Evolutionary conservation across 352 stramenopile species (phyloP).

Genomic region (Pseudoperonospora humuli): DNA sequence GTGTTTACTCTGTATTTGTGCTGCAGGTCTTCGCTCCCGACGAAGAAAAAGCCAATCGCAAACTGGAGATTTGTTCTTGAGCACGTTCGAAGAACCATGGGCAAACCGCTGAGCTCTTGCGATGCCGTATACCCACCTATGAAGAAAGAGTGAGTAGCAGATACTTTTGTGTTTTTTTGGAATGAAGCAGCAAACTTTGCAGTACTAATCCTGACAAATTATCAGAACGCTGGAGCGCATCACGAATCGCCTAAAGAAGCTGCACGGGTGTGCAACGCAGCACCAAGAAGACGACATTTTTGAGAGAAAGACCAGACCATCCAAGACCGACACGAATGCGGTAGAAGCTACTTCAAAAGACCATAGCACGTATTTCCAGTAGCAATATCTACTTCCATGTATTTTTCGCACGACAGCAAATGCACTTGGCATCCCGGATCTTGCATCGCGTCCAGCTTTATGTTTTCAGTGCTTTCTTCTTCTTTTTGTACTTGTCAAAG

Average conservation of each 20-base stretch:
- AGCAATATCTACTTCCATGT: constrained; percentile 12
- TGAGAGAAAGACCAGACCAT: not conserved
- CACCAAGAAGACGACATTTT: constrained; percentile 44
- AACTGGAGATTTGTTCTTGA: constrained; percentile 69
- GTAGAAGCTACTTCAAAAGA: constrained; percentile 1
- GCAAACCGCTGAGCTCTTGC: not conserved
- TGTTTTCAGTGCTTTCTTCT: constrained; percentile 92
- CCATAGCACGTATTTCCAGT: constrained; percentile 1
- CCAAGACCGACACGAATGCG: not conserved
- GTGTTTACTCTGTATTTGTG: not conserved
- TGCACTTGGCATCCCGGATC: constrained; percentile 3
- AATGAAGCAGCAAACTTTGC: not conserved
- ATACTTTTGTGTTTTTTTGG: not conserved
- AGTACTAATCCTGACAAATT: constrained; percentile 1
- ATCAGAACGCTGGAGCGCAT: constrained; percentile 57
- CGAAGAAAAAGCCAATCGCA: constrained; percentile 48
- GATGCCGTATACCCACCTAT: constrained; percentile 25
- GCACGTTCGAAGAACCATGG: constrained; percentile 26
- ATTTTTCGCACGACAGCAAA: constrained; percentile 14
- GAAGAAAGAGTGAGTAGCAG: constrained; percentile 27
- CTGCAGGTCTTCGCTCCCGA: constrained; percentile 43
- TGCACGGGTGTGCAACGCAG: constrained; percentile 45
- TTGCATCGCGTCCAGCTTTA: constrained; percentile 21
- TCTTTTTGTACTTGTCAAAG: constrained; percentile 94
- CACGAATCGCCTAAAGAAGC: constrained; percentile 42